Evolutionary conservation across 345 rosid genomes (phyloP).

Genomic region (Chamaenerion angustifolium): DNA sequence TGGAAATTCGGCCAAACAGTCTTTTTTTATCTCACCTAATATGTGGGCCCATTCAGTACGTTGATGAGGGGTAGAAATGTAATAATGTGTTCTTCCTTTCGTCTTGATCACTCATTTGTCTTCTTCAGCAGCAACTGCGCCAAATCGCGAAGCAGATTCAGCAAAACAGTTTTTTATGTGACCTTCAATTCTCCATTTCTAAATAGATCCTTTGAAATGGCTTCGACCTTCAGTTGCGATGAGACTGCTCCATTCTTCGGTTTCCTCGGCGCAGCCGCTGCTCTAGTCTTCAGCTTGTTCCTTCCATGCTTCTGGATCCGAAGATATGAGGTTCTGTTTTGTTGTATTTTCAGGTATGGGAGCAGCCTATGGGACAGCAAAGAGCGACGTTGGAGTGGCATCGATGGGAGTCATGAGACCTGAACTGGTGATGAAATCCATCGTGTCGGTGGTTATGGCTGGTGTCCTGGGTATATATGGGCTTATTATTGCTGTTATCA

Average conservation of each 20-base stretch:
- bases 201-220: neutral
- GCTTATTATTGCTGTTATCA: constrained; percentile 86
- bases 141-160: no score
- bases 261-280: constrained; percentile 87
- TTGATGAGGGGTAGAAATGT: no score
- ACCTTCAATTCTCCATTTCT: no score
- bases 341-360: constrained; percentile 58
- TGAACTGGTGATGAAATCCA: constrained; percentile 89
- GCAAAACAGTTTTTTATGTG: no score
- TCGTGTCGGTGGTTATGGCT: constrained; percentile 97
- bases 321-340: neutral
- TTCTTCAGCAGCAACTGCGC: no score
- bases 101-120: no score
- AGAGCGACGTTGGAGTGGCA: constrained; percentile 92
- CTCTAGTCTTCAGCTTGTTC: constrained; percentile 54
- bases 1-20: no score
- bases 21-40: no score
- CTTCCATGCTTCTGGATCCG: neutral
- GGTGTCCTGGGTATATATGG: constrained; percentile 97
- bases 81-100: neutral
- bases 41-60: no score
- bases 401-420: constrained; percentile 98
- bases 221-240: constrained; percentile 50
- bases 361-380: constrained; percentile 92
- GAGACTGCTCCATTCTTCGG: constrained; percentile 93